Percentiles rank a stretch among this genome's conserved stretches.
Evolutionary conservation across 495 filamentous ascomycete genomes (phyloP).

Genomic region (Articulospora tetracladia): DNA sequence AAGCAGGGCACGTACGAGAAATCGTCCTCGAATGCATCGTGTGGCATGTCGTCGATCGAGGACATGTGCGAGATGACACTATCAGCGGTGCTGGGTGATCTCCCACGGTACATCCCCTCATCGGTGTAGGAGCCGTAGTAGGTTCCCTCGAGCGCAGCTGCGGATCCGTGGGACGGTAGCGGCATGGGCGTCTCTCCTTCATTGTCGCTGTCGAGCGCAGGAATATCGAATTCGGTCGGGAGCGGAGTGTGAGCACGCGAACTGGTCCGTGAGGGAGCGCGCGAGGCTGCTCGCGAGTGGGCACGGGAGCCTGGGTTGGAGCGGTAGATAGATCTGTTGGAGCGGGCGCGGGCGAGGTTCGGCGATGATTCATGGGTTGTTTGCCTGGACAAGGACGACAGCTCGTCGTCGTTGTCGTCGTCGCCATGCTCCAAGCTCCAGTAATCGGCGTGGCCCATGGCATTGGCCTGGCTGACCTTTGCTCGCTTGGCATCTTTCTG

Average conservation of each 20-base stretch:
- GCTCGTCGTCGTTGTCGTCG: constrained; percentile 54
- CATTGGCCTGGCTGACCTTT: constrained; percentile 29
- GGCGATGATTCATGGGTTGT: constrained; percentile 27
- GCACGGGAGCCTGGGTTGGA: constrained; percentile 40
- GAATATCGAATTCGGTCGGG: constrained; percentile 37
- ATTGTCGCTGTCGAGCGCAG: constrained; percentile 34
- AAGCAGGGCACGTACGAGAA: constrained; percentile 88
- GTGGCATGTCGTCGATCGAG: constrained; percentile 44
- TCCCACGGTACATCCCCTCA: constrained; percentile 45
- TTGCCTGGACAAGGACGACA: constrained; percentile 31
- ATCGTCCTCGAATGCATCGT: constrained; percentile 70
- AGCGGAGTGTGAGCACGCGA: constrained; percentile 26
- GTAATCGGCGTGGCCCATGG: constrained; percentile 46
- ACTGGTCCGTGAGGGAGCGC: constrained; percentile 34
- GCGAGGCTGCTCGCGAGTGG: constrained; percentile 41
- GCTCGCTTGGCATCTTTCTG: constrained; percentile 53
- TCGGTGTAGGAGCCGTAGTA: constrained; percentile 70
- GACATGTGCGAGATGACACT: constrained; percentile 60
- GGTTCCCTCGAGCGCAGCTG: constrained; percentile 63
- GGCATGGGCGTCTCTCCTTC: constrained; percentile 43
- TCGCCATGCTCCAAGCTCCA: constrained; percentile 84
- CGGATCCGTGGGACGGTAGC: constrained; percentile 30
- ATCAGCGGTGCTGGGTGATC: constrained; percentile 57
- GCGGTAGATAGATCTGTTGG: constrained; percentile 16
- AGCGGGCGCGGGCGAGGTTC: constrained; percentile 21